Conservation (phyloP, 768 basidiomycete species). For the Mycena chlorophos region DNA sequence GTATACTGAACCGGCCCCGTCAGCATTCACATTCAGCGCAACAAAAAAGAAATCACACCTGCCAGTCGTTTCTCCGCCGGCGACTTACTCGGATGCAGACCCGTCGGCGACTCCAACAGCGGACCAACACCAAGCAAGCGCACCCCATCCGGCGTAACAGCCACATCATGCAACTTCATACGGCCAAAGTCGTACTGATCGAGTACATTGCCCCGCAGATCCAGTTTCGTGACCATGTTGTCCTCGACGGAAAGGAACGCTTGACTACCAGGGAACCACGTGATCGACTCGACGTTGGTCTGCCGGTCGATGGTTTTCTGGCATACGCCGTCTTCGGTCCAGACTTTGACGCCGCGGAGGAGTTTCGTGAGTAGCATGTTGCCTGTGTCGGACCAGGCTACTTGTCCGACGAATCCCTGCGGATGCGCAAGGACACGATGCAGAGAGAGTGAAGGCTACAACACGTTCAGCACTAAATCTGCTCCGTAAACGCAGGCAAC, state of each 20-base stretch:
- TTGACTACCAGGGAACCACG: constrained; percentile 68
- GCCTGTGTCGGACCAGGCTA: constrained; percentile 75
- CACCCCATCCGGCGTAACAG: constrained; percentile 64
- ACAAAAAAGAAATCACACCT: constrained; percentile 41
- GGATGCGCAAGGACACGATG: constrained; percentile 68
- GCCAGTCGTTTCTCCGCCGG: constrained; percentile 72
- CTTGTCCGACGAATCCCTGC: constrained; percentile 73
- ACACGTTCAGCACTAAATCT: constrained; percentile 5
- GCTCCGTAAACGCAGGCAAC: constrained; percentile 21
- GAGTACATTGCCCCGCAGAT: constrained; percentile 61
- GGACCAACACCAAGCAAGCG: constrained; percentile 71
- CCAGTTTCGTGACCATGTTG: constrained; percentile 57
- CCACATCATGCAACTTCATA: constrained; percentile 69
- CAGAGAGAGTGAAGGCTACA: constrained; percentile 53
- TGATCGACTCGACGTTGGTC: constrained; percentile 57
- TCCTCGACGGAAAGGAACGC: constrained; percentile 75
- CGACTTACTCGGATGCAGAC: constrained; percentile 69
- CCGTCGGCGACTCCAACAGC: constrained; percentile 59
- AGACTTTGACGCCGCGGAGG: constrained; percentile 64
- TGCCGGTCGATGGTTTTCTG: constrained; percentile 61
- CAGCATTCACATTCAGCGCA: background rate
- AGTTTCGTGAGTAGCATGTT: constrained; percentile 64
- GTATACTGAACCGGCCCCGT: constrained; percentile 47
- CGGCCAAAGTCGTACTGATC: constrained; percentile 59
- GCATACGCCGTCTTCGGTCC: constrained; percentile 76